A percentile compares a stretch with the other conserved stretches of the same genome.
Evolutionary conservation across 768 basidiomycete species (phyloP).

Genomic region (Artomyces pyxidatus): DNA sequence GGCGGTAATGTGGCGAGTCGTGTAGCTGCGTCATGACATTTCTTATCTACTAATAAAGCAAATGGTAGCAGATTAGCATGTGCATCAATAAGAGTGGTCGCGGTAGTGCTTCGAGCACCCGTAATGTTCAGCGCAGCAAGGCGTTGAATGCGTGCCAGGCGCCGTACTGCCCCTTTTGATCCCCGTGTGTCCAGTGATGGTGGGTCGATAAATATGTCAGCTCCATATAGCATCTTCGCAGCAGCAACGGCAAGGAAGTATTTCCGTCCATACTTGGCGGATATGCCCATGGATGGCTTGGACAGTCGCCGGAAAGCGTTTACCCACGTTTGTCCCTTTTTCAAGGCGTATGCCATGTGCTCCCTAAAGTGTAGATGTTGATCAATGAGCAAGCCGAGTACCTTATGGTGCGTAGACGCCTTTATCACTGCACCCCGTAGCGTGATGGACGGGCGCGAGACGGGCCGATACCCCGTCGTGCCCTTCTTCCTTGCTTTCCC

Average conservation of each 20-base stretch:
- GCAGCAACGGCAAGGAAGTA: conserved; percentile 14
- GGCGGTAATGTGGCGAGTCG: conserved; percentile 16
- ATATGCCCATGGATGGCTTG: conserved; percentile 3
- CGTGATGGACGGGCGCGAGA: not conserved
- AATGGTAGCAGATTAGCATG: conserved; percentile 14
- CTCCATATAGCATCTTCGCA: conserved; percentile 20
- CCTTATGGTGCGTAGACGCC: not conserved
- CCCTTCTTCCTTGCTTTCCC: no score
- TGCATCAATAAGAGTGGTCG: conserved; percentile 9
- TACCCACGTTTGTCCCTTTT: not conserved
- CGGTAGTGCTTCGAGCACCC: conserved; percentile 10
- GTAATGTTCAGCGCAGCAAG: conserved; percentile 16
- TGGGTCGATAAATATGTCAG: conserved; percentile 11
- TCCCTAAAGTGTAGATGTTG: not conserved
- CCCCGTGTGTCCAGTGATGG: not conserved
- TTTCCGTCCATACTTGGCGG: not conserved
- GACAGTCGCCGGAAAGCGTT: not conserved
- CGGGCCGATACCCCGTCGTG: no score
- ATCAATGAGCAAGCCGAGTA: not conserved
- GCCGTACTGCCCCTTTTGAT: not conserved
- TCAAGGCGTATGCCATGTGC: not conserved
- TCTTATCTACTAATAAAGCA: not conserved
- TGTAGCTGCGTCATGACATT: not conserved
- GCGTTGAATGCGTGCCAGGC: conserved; percentile 14
- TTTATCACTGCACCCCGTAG: not conserved